Evolutionary conservation across 768 basidiomycete species (phyloP).

Genomic region (Serendipita indica): DNA sequence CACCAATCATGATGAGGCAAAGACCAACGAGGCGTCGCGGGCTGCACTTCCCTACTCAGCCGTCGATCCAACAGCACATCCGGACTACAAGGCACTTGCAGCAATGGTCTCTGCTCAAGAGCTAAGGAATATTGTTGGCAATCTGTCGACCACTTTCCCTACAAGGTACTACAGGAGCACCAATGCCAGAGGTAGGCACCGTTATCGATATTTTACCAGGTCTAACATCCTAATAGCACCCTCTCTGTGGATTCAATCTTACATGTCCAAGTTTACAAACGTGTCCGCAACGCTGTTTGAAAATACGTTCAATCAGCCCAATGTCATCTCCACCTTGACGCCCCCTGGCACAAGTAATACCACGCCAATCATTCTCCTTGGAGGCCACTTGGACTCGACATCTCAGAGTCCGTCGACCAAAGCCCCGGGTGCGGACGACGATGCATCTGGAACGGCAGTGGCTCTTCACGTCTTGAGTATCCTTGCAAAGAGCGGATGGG

Average conservation of each 20-base stretch:
- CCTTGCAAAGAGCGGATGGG: conserved; percentile 7
- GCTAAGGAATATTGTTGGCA: background rate
- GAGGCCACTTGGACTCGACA: conserved; percentile 9
- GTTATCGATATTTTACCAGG: background rate
- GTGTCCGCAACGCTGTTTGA: conserved; percentile 1
- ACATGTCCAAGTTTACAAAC: background rate
- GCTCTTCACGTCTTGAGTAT: conserved; percentile 5
- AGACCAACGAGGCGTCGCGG: background rate
- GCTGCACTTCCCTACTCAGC: background rate
- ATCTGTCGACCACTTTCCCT: conserved; percentile 5
- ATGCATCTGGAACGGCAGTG: conserved; percentile 9
- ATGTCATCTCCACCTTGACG: background rate
- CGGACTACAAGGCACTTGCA: background rate
- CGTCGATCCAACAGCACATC: conserved; percentile 7
- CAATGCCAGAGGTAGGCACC: conserved; percentile 1
- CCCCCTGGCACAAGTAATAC: background rate
- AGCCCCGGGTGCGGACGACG: conserved; percentile 10
- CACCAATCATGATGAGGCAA: background rate
- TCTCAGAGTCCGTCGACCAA: conserved; percentile 1
- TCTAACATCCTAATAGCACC: background rate
- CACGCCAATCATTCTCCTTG: background rate
- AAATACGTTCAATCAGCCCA: conserved; percentile 12
- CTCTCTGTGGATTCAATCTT: conserved; percentile 4
- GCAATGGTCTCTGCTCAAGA: conserved; percentile 2
- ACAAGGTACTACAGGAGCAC: conserved; percentile 10